A percentile compares a stretch with the other conserved stretches of the same genome.
Evolutionary conservation across 2,329 filamentous ascomycete species (phyloP).

Genomic region (Venturia aucupariae): DNA sequence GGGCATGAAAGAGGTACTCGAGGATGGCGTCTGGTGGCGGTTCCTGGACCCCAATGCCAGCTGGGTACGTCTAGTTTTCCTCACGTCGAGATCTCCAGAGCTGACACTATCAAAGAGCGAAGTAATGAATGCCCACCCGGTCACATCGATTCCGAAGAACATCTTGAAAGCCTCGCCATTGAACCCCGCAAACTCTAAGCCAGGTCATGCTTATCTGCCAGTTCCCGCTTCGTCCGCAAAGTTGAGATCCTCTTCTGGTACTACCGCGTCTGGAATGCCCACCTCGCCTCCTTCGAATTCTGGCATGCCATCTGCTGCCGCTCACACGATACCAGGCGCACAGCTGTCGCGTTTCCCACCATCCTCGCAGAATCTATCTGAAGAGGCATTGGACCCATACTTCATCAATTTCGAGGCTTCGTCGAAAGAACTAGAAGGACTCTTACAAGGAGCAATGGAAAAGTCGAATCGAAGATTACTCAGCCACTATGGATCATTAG

Average conservation of each 20-base stretch:
- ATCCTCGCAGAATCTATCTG: slow-evolving; percentile 63
- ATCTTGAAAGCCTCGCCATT: slow-evolving; percentile 92
- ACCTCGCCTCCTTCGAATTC: slow-evolving; percentile 44
- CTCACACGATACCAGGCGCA: slow-evolving; percentile 47
- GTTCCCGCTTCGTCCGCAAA: slow-evolving; percentile 79
- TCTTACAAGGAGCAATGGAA: slow-evolving; percentile 89
- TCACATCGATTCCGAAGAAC: slow-evolving; percentile 86
- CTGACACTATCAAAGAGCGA: slow-evolving; percentile 55
- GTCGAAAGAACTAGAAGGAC: slow-evolving; percentile 79
- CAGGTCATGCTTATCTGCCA: slow-evolving; percentile 79
- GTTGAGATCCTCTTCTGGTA: slow-evolving; percentile 51
- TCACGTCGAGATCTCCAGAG: background rate
- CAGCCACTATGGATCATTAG: slow-evolving; percentile 73
- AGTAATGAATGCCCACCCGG: slow-evolving; percentile 85
- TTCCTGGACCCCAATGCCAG: slow-evolving; percentile 97
- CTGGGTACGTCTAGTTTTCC: slow-evolving; percentile 62
- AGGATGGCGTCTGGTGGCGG: slow-evolving; percentile 94
- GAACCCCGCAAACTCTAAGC: slow-evolving; percentile 83
- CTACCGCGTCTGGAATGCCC: slow-evolving; percentile 40
- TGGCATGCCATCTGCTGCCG: slow-evolving; percentile 43
- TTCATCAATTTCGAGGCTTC: slow-evolving; percentile 89
- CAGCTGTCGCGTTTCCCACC: slow-evolving; percentile 79
- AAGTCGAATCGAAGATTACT: slow-evolving; percentile 89
- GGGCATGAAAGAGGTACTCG: slow-evolving; percentile 81
- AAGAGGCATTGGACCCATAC: slow-evolving; percentile 90